Conservation (phyloP, 441 rosid genomes). For the Capsella rubella region DNA sequence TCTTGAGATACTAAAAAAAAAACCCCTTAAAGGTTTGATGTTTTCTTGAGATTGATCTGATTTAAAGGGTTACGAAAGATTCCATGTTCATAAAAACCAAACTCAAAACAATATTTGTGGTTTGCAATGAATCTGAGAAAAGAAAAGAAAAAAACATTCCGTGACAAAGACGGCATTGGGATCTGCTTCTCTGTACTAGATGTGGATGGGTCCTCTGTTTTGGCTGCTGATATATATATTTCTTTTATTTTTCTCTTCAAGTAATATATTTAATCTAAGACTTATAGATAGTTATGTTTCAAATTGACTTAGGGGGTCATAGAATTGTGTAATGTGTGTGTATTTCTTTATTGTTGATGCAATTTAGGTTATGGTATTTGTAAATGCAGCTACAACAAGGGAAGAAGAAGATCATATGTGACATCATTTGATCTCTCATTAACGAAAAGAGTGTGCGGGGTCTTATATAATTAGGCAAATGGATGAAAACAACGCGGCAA, state of each 20-base stretch:
- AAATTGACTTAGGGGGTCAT: neutral
- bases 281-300: neutral
- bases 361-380: slow-evolving; percentile 9
- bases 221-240: slow-evolving; percentile 3
- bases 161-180: slow-evolving; percentile 13
- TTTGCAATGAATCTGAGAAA: slow-evolving; percentile 17
- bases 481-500: slow-evolving; percentile 64
- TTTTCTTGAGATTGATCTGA: slow-evolving; percentile 18
- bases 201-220: slow-evolving; percentile 33
- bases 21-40: neutral
- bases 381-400: slow-evolving; percentile 33
- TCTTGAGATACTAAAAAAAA: neutral
- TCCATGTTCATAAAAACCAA: neutral
- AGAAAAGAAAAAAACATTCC: neutral
- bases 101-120: too few species aligned
- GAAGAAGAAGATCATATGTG: slow-evolving; percentile 58
- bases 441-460: slow-evolving; percentile 1
- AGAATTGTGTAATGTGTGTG: neutral
- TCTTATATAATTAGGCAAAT: slow-evolving; percentile 48
- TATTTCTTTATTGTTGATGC: neutral
- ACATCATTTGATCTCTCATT: slow-evolving; percentile 45
- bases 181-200: slow-evolving; percentile 9
- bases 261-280: neutral
- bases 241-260: neutral
- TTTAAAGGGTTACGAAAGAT: neutral